Conservation (phyloP, 805 yeast species). For the Kazachstania bromeliacearum region DNA sequence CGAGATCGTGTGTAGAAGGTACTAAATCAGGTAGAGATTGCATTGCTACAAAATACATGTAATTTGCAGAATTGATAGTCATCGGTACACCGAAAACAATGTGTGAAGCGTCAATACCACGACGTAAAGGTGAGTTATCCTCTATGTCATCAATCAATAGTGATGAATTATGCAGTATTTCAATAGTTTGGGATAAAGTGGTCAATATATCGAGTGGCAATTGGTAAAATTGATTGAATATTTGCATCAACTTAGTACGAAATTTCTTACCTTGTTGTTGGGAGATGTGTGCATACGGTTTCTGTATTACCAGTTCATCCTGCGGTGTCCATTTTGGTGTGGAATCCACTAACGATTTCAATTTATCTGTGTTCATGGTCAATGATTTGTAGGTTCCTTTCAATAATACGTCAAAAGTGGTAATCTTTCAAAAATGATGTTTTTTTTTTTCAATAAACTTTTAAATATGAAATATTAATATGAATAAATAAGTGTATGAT, state of each 20-base stretch:
- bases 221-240: constrained; percentile 44
- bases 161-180: constrained; percentile 56
- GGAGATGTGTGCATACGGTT: constrained; percentile 44
- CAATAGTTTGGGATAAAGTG: constrained; percentile 41
- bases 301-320: constrained; percentile 25
- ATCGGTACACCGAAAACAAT: constrained; percentile 64
- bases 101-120: constrained; percentile 80
- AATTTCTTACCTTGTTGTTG: constrained; percentile 49
- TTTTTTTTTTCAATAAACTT: not conserved
- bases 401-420: not conserved
- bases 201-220: constrained; percentile 33
- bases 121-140: constrained; percentile 57
- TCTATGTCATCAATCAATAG: constrained; percentile 81
- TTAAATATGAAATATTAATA: too few species aligned
- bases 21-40: constrained; percentile 35
- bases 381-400: not conserved
- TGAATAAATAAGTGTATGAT: not conserved
- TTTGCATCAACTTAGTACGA: constrained; percentile 38
- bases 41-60: constrained; percentile 70
- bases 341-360: constrained; percentile 8
- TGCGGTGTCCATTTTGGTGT: constrained; percentile 24
- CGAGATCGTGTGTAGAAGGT: constrained; percentile 8
- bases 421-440: not conserved
- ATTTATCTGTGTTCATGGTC: constrained; percentile 2
- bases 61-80: constrained; percentile 75